Conservation (phyloP, 495 filamentous ascomycete genomes). For the Penicillium desertorum region DNA sequence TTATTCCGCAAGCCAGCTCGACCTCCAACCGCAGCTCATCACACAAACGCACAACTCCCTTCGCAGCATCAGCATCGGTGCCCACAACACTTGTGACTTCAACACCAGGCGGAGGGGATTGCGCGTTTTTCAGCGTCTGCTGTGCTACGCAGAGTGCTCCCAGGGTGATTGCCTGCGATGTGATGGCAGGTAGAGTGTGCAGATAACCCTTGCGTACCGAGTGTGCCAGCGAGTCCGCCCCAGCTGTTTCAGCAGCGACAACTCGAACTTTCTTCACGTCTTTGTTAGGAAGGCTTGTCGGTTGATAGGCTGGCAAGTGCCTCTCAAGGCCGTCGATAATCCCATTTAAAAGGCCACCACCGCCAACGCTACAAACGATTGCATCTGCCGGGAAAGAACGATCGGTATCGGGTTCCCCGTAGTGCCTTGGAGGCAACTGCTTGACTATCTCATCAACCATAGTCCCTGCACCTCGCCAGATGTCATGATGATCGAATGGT, state of each 20-base stretch:
- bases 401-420: conserved; percentile 9
- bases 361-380: conserved; percentile 80
- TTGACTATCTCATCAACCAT: conserved; percentile 68
- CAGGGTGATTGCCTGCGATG: conserved; percentile 71
- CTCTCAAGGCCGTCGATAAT: conserved; percentile 64
- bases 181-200: conserved; percentile 67
- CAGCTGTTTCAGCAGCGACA: conserved; percentile 74
- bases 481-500: conserved; percentile 78
- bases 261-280: conserved; percentile 46
- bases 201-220: conserved; percentile 56
- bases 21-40: conserved; percentile 76
- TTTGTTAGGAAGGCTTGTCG: background rate
- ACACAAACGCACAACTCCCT: conserved; percentile 66
- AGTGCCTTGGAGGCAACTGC: conserved; percentile 47
- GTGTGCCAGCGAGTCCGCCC: conserved; percentile 66
- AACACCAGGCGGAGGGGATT: conserved; percentile 34
- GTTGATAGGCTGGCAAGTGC: conserved; percentile 28
- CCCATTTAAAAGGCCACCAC: conserved; percentile 81
- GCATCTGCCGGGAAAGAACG: conserved; percentile 51
- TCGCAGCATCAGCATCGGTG: conserved; percentile 74
- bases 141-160: conserved; percentile 69
- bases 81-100: conserved; percentile 64
- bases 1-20: conserved; percentile 82
- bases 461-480: conserved; percentile 73
- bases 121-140: conserved; percentile 62